phyloP scores from a whole-genome alignment of 805 yeast genomes.

The Wickerhamia fluorescens region DNA sequence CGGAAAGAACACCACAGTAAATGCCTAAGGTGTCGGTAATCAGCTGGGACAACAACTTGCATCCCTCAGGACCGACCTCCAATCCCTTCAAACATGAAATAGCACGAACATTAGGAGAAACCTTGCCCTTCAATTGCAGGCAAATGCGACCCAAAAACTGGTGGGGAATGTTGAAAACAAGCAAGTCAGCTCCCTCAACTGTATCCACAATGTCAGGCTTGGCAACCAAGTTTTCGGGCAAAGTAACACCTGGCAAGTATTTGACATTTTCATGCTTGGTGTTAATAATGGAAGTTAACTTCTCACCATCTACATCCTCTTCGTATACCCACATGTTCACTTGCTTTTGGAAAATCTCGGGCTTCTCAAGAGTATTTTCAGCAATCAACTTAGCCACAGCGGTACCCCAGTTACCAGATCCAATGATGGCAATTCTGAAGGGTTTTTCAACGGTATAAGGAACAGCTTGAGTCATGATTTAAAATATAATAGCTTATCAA shows the following conservation, averaged over 20 bases:
- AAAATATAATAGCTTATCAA: neutral
- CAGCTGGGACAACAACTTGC: slow-evolving; percentile 72
- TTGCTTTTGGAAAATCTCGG: slow-evolving; percentile 59
- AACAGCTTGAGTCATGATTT: slow-evolving; percentile 16
- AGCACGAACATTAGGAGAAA: slow-evolving; percentile 69
- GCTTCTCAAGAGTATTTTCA: slow-evolving; percentile 71
- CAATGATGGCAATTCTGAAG: slow-evolving; percentile 46
- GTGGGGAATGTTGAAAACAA: slow-evolving; percentile 94
- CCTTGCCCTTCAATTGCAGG: slow-evolving; percentile 68
- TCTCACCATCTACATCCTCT: slow-evolving; percentile 70
- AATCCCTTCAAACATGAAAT: slow-evolving; percentile 95
- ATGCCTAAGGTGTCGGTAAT: slow-evolving; percentile 77
- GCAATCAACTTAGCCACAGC: slow-evolving; percentile 94
- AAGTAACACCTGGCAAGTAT: slow-evolving; percentile 80
- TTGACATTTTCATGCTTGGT: slow-evolving; percentile 87
- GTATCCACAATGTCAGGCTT: slow-evolving; percentile 76
- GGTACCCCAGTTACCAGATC: slow-evolving; percentile 98
- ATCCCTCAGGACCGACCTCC: slow-evolving; percentile 80
- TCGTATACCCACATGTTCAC: slow-evolving; percentile 98
- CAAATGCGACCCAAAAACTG: slow-evolving; percentile 82
- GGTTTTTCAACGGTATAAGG: slow-evolving; percentile 29
- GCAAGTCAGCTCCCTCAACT: slow-evolving; percentile 73
- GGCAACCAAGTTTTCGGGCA: slow-evolving; percentile 84
- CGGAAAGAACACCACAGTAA: slow-evolving; percentile 93
- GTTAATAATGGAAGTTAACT: slow-evolving; percentile 87